phyloP scores from a whole-genome alignment of 169 alveolate species.

The Cryptosporidium andersoni region DNA sequence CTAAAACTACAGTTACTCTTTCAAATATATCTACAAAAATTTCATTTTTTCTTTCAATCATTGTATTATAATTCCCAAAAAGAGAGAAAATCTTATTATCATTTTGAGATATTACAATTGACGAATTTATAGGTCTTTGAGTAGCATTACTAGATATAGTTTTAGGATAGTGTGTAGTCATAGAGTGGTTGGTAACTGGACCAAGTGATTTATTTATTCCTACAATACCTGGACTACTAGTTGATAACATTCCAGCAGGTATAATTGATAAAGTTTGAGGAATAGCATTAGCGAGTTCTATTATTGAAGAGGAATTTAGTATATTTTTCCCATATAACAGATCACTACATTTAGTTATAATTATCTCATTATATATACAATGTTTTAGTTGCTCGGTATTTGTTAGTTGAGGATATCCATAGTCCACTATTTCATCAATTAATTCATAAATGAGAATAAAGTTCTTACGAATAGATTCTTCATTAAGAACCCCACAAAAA shows the following conservation, averaged over 20 bases:
- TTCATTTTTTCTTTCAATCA: constrained; percentile 84
- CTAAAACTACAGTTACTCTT: constrained; percentile 87
- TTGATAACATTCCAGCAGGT: constrained; percentile 36
- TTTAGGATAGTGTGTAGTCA: constrained; percentile 30
- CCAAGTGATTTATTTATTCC: background rate
- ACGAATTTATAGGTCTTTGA: constrained; percentile 79
- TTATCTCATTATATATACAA: constrained; percentile 76
- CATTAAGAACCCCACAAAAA: constrained; percentile 96
- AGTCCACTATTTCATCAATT: constrained; percentile 94
- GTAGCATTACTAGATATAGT: constrained; percentile 83
- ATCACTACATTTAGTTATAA: constrained; percentile 39
- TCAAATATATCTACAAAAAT: constrained; percentile 93
- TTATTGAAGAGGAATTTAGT: constrained; percentile 4
- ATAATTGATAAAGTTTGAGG: constrained; percentile 55
- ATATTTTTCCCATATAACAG: constrained; percentile 58
- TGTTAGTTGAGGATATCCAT: constrained; percentile 94
- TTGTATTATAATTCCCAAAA: constrained; percentile 24
- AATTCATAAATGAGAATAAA: constrained; percentile 96
- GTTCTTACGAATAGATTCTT: constrained; percentile 94
- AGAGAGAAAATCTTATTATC: constrained; percentile 55
- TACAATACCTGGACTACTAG: constrained; percentile 7
- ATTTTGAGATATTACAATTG: constrained; percentile 37
- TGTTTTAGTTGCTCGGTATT: constrained; percentile 91
- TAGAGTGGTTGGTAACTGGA: background rate
- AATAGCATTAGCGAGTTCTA: constrained; percentile 40